A percentile compares a stretch with the other conserved stretches of the same genome.
Conservation (phyloP, 1,284 basidiomycete genomes). For the Ustilago sp. region DNA sequence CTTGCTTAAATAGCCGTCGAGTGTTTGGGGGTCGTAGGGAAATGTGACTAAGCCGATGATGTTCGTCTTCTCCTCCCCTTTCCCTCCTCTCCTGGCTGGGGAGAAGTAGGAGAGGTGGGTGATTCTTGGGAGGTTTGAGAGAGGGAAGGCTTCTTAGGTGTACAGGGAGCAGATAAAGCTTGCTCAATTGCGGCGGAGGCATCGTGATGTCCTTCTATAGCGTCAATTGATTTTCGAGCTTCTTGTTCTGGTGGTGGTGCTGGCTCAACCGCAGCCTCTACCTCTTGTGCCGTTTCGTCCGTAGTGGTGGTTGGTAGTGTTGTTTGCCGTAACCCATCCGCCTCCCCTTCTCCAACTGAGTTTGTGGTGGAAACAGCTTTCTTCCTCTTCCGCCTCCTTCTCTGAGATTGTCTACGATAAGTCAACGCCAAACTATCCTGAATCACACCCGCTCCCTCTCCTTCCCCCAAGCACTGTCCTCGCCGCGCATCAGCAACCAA, state of each 20-base stretch:
- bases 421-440: conserved; percentile 26
- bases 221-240: conserved; percentile 27
- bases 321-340: background rate
- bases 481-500: conserved; percentile 22
- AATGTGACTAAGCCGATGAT: conserved; percentile 52
- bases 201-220: conserved; percentile 27
- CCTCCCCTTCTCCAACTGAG: too few species aligned
- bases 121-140: conserved; percentile 4
- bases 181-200: conserved; percentile 12
- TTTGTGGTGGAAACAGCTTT: background rate
- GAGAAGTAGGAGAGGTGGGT: background rate
- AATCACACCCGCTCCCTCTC: conserved; percentile 14
- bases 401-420: conserved; percentile 25
- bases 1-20: conserved; percentile 44
- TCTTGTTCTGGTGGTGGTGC: background rate
- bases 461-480: background rate
- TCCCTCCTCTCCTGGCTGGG: background rate
- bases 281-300: background rate
- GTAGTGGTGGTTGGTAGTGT: conserved; percentile 1
- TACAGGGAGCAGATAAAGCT: conserved; percentile 18
- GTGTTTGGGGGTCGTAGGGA: conserved; percentile 16
- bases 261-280: background rate
- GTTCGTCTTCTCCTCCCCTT: background rate
- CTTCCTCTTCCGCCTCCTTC: conserved; percentile 18
- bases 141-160: conserved; percentile 6